Percentiles rank a stretch among this genome's conserved stretches.
Evolutionary conservation across 352 stramenopile species (phyloP).

Genomic region (Elongisporangium anandrum): DNA sequence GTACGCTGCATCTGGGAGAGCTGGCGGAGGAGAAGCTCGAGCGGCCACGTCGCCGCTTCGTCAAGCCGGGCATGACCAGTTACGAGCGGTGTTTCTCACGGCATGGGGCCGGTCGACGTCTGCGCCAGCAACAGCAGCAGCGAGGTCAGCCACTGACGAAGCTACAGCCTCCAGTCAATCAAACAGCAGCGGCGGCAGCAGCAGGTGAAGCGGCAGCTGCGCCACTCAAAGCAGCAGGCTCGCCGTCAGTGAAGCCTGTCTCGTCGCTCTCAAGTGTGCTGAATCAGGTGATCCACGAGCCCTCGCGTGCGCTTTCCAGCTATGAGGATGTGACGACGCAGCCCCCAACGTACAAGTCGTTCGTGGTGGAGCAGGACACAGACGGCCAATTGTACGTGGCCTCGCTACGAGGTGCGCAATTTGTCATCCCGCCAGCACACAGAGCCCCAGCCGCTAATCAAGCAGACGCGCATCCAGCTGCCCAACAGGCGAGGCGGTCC

Average conservation of each 20-base stretch:
- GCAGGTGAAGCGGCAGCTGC: not conserved
- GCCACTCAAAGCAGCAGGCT: slow-evolving; percentile 2
- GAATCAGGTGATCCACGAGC: slow-evolving; percentile 39
- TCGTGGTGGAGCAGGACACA: slow-evolving; percentile 27
- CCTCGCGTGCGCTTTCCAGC: slow-evolving; percentile 32
- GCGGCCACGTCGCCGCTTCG: slow-evolving; percentile 34
- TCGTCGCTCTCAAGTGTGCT: slow-evolving; percentile 50
- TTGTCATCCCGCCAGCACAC: not conserved
- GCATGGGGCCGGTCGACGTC: slow-evolving; percentile 3
- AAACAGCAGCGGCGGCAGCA: slow-evolving; percentile 4
- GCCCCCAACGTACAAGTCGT: slow-evolving; percentile 20
- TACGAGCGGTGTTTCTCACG: slow-evolving; percentile 49
- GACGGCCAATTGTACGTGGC: slow-evolving; percentile 40
- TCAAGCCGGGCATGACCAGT: slow-evolving; percentile 37
- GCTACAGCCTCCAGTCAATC: slow-evolving; percentile 2
- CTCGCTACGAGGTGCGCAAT: slow-evolving; percentile 23
- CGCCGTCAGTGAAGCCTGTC: slow-evolving; percentile 11
- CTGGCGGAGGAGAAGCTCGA: not conserved
- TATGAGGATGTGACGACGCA: slow-evolving; percentile 37
- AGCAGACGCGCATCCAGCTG: not conserved
- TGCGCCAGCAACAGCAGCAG: not conserved
- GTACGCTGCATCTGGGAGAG: not conserved
- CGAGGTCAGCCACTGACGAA: not conserved
- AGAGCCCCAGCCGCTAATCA: not conserved
- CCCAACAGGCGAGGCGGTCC: not conserved